These are phyloP conservation scores for Hyaloscypha finlandica DNA, from an alignment of 495 filamentous ascomycete species.

Conservation along the genomic window DNA sequence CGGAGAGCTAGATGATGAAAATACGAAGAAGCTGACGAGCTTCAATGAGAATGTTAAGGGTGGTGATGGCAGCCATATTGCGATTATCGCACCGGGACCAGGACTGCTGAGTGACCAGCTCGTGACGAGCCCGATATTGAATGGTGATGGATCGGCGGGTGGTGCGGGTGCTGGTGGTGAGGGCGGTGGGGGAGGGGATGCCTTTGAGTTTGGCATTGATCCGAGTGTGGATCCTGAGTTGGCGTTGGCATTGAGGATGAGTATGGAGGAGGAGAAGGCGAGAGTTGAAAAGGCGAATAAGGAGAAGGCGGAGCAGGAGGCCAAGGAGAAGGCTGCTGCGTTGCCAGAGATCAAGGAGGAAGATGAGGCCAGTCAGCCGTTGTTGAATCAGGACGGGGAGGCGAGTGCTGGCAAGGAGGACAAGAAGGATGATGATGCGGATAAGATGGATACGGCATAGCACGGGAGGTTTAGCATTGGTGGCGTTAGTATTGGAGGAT, in stretches of 20 bases:
- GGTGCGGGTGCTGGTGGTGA: slow-evolving; percentile 50
- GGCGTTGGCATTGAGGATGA: slow-evolving; percentile 94
- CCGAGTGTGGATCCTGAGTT: slow-evolving; percentile 86
- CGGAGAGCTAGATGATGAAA: slow-evolving; percentile 88
- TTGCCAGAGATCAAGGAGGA: slow-evolving; percentile 84
- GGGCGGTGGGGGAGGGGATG: slow-evolving; percentile 56
- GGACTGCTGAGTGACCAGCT: slow-evolving; percentile 91
- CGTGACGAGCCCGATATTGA: slow-evolving; percentile 87
- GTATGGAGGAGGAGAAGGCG: slow-evolving; percentile 96
- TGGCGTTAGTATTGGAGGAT: slow-evolving; percentile 29
- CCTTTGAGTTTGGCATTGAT: slow-evolving; percentile 75
- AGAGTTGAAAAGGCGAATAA: slow-evolving; percentile 81
- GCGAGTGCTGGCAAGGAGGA: slow-evolving; percentile 61
- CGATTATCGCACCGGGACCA: slow-evolving; percentile 85
- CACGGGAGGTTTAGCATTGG: slow-evolving; percentile 16
- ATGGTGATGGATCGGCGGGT: slow-evolving; percentile 63
- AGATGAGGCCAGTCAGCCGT: slow-evolving; percentile 60
- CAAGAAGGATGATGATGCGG: slow-evolving; percentile 64
- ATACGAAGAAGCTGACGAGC: slow-evolving; percentile 85
- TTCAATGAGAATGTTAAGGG: slow-evolving; percentile 93
- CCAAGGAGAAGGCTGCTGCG: slow-evolving; percentile 56
- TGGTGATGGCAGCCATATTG: slow-evolving; percentile 85
- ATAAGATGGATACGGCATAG: slow-evolving; percentile 90
- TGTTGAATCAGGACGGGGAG: slow-evolving; percentile 67
- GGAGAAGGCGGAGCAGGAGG: slow-evolving; percentile 65